phyloP scores from a whole-genome alignment of 305 asterid species.

The Fraxinus baroniana region DNA sequence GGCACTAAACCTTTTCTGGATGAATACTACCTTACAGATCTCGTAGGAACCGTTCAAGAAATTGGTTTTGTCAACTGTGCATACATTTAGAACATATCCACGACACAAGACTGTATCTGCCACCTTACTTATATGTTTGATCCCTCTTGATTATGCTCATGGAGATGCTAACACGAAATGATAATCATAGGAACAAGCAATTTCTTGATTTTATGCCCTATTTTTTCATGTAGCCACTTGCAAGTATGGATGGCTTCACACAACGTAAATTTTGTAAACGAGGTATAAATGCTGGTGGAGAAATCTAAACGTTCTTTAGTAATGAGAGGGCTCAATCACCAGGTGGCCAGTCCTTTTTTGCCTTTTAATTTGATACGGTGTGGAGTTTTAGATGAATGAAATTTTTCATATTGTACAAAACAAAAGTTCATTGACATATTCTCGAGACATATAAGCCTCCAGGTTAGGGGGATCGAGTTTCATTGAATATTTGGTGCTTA shows the following conservation, averaged over 20 bases:
- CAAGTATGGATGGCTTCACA: not conserved
- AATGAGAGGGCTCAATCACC: not conserved
- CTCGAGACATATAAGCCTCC: not conserved
- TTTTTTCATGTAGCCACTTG: not conserved
- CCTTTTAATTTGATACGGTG: not conserved
- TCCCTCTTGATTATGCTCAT: not conserved
- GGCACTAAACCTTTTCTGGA: slow-evolving; percentile 86
- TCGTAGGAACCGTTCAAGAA: slow-evolving; percentile 53
- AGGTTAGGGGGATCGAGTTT: not conserved
- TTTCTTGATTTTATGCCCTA: not conserved
- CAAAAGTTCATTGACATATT: not conserved
- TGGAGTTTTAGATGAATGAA: not conserved
- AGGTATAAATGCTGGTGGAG: not conserved
- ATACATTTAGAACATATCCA: slow-evolving; percentile 69
- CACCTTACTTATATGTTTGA: slow-evolving; percentile 39
- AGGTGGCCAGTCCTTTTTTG: not conserved
- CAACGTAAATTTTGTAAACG: not conserved
- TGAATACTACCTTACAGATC: slow-evolving; percentile 77
- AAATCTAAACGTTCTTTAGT: not conserved
- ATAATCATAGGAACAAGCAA: not conserved
- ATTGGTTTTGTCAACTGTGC: slow-evolving; percentile 55
- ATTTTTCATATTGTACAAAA: not conserved
- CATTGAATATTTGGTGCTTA: not conserved
- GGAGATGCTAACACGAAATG: not conserved
- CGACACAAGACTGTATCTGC: slow-evolving; percentile 81